These are phyloP conservation scores for Agaricus blazei DNA, from an alignment of 768 basidiomycete genomes.

Conservation along the genomic window DNA sequence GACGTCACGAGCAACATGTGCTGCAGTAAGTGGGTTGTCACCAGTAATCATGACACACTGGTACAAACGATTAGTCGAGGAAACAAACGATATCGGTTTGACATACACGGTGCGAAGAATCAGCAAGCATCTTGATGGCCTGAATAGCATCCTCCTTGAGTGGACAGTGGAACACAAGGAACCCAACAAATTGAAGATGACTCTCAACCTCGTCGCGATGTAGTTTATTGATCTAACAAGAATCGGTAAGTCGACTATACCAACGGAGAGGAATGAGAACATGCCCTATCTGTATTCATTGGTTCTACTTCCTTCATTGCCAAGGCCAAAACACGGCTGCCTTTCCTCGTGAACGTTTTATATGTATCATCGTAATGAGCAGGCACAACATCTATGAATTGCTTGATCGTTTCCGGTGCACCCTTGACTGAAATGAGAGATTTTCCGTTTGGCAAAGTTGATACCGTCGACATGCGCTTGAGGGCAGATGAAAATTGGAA, in stretches of 20 bases:
- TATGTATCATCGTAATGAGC: conserved; percentile 88
- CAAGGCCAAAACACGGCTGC: conserved; percentile 90
- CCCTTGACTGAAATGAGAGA: conserved; percentile 83
- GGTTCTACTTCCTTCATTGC: conserved; percentile 80
- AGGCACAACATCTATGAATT: conserved; percentile 75
- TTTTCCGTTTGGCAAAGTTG: conserved; percentile 55
- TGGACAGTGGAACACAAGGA: conserved; percentile 98
- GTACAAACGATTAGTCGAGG: background rate
- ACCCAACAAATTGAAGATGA: conserved; percentile 81
- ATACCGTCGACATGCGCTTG: conserved; percentile 95
- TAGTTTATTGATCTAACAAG: conserved; percentile 79
- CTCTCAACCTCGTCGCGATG: conserved; percentile 78
- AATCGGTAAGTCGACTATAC: background rate
- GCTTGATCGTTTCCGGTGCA: conserved; percentile 93
- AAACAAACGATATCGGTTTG: background rate
- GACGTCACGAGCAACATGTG: conserved; percentile 93
- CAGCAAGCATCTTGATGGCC: conserved; percentile 88
- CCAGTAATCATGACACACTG: conserved; percentile 99
- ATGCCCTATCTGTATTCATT: conserved; percentile 69
- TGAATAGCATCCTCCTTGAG: conserved; percentile 91
- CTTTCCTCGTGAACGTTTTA: conserved; percentile 90
- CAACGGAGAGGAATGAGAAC: conserved; percentile 10
- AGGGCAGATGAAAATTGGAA: conserved; percentile 98
- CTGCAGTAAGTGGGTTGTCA: conserved; percentile 95
- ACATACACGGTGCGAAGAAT: conserved; percentile 93